These are phyloP conservation scores for Poronia punctata DNA, from an alignment of 495 filamentous ascomycete genomes.

Conservation along the genomic window DNA sequence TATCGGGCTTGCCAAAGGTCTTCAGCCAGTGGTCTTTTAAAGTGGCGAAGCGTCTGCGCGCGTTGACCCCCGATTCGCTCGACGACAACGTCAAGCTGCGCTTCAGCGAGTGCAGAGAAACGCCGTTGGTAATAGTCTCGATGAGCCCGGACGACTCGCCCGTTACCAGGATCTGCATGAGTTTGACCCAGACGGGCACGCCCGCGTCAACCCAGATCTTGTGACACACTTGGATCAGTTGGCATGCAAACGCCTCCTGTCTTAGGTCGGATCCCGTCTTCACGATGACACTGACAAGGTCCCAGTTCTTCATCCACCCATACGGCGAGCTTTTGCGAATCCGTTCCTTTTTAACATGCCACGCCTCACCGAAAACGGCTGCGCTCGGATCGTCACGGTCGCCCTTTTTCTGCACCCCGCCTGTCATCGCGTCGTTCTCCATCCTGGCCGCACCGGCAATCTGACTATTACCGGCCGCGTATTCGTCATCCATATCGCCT, in stretches of 20 bases:
- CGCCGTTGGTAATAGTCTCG: constrained; percentile 75
- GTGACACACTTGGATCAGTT: constrained; percentile 65
- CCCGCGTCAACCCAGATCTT: constrained; percentile 68
- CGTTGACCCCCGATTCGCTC: constrained; percentile 58
- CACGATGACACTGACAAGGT: constrained; percentile 70
- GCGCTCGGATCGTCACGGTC: constrained; percentile 76
- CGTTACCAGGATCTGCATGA: constrained; percentile 72
- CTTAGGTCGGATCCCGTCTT: constrained; percentile 71
- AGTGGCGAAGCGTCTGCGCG: constrained; percentile 59
- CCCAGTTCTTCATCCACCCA: constrained; percentile 75
- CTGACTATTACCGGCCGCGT: constrained; percentile 45
- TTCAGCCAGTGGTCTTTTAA: constrained; percentile 71
- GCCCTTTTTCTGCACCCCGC: constrained; percentile 64
- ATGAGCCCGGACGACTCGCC: constrained; percentile 71
- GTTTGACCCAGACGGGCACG: constrained; percentile 71
- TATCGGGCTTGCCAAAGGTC: constrained; percentile 58
- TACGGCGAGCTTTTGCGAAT: constrained; percentile 69
- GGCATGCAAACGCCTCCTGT: constrained; percentile 73
- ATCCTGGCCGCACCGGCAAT: constrained; percentile 67
- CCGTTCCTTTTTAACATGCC: constrained; percentile 67
- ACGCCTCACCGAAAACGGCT: constrained; percentile 72
- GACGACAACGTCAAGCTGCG: constrained; percentile 63
- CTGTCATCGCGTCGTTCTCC: constrained; percentile 77
- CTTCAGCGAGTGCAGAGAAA: constrained; percentile 68
- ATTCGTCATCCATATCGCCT: constrained; percentile 38